These are phyloP conservation scores for Clarireedia hainanense DNA, from an alignment of 2,329 filamentous ascomycete species.

Conservation along the genomic window DNA sequence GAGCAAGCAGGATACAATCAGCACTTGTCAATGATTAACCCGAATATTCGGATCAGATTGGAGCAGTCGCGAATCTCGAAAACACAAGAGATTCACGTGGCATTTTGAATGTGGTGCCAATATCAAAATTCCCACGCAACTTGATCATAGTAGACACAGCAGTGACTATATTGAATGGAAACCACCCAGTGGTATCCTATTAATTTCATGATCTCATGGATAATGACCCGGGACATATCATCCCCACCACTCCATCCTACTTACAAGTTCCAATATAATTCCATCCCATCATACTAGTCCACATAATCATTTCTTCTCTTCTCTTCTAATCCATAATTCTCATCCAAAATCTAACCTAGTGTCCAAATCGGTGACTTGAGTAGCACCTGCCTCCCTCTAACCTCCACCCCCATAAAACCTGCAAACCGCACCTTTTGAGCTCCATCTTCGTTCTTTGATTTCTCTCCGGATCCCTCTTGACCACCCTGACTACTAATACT, in stretches of 20 bases:
- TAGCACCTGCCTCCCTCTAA: conserved; percentile 67
- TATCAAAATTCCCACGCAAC: too few relatives aligned
- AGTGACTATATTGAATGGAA: background rate
- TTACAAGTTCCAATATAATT: background rate
- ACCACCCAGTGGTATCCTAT: background rate
- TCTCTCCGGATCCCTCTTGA: conserved; percentile 15
- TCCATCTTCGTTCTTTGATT: conserved; percentile 26
- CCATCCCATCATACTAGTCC: background rate
- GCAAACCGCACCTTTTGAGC: conserved; percentile 59
- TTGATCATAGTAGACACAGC: too few relatives aligned
- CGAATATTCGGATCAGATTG: too few relatives aligned
- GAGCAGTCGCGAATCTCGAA: too few relatives aligned
- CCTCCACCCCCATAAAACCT: conserved; percentile 65
- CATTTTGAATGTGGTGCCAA: too few relatives aligned
- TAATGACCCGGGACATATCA: background rate
- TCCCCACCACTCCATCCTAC: background rate
- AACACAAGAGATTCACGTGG: too few relatives aligned
- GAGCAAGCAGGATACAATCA: too few relatives aligned
- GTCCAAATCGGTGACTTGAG: conserved; percentile 70
- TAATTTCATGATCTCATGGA: background rate
- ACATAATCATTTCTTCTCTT: background rate
- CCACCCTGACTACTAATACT: conserved; percentile 18
- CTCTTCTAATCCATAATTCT: background rate
- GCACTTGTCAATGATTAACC: too few relatives aligned
- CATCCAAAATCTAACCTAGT: conserved; percentile 29